These are phyloP conservation scores for Nannochloris sp. DNA, from an alignment of 139 green algal genomes.

Conservation along the genomic window DNA sequence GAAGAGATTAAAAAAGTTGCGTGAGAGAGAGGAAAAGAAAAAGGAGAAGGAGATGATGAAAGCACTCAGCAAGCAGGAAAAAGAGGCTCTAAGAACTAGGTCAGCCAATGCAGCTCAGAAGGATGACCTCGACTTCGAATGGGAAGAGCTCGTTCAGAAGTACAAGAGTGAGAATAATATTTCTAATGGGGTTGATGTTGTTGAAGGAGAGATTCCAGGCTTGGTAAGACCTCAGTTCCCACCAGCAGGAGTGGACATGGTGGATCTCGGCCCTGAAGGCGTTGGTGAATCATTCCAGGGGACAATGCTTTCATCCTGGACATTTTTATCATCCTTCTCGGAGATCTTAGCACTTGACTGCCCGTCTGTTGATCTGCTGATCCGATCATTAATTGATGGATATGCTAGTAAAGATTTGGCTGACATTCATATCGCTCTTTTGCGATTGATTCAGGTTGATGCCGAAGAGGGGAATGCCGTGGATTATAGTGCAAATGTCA, in stretches of 20 bases:
- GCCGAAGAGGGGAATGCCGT: constrained; percentile 19
- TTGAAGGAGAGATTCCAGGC: constrained; percentile 11
- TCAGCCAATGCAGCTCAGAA: constrained; percentile 29
- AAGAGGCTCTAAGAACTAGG: constrained; percentile 28
- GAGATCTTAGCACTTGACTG: constrained; percentile 54
- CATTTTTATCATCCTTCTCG: constrained; percentile 63
- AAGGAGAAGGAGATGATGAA: constrained; percentile 65
- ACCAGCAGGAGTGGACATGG: constrained; percentile 42
- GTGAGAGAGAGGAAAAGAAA: constrained; percentile 21
- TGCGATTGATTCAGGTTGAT: constrained; percentile 51
- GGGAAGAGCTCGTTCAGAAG: constrained; percentile 40
- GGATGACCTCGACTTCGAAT: constrained; percentile 75
- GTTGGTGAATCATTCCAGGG: constrained; percentile 4
- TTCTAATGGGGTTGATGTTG: background rate
- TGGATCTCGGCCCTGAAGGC: no score
- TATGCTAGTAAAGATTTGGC: constrained; percentile 37
- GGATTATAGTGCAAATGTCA: background rate
- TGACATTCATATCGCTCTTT: constrained; percentile 59
- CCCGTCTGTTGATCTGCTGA: constrained; percentile 29
- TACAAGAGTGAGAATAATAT: constrained; percentile 18
- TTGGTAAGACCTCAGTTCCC: constrained; percentile 58
- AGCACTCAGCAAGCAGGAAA: constrained; percentile 44
- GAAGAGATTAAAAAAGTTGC: constrained; percentile 23
- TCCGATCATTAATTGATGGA: constrained; percentile 39
- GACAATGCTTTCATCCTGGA: constrained; percentile 56